Base-by-base conservation (phyloP, 805 yeast species). In the Hanseniaspora guilliermondii region DNA sequence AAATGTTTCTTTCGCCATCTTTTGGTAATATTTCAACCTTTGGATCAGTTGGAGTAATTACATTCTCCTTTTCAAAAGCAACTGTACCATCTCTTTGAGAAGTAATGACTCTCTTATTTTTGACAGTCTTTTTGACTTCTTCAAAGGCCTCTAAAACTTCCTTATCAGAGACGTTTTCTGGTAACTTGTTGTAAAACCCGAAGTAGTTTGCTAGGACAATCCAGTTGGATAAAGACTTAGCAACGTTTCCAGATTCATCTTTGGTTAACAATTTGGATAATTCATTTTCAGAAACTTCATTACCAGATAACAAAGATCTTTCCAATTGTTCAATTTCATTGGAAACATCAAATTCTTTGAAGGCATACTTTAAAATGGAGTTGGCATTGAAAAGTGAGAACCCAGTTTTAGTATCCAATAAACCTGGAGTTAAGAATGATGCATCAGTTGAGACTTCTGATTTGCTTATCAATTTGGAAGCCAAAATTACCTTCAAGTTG, bases 1-100 rank as follows among this genome's bases (percentile, higher is more conserved):
- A 73, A 55, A 91, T 78, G 70, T 93, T 93, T 64, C 84, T 78
- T 70, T 85, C 85, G 55, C 76, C 77, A 24, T 76, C 73, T 61
- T 78, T 78, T 56, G 97, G 98, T 50, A 76, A 61, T 58, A 83
- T 75, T 50, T 75, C 75, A 6, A 58, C 62, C 39, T 60, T 62
- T 27, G 64, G 48, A 52, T 65, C 58, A 6, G 6, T n/a, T 14
- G 12, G 68, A 62, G 7, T 52, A 55, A 22, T 60, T 60, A 6
- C 67, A 66, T 22, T 61, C 25, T 59, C 58, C 24, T 71, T 58
- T 44, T 65, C 64, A 11, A 60, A 53, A 8, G 61, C 65, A 45
- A 76, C 76, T 11, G 77, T 76, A 53, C 76, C 74, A 49, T 66
- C 61, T 22, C 62, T 71, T 62, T 44, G 64, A 25, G 38, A 45